A percentile compares a stretch with the other conserved stretches of the same genome.
These are phyloP conservation scores for Penicillium sp. DNA, from an alignment of 2,329 filamentous ascomycete genomes.

Conservation along the genomic window DNA sequence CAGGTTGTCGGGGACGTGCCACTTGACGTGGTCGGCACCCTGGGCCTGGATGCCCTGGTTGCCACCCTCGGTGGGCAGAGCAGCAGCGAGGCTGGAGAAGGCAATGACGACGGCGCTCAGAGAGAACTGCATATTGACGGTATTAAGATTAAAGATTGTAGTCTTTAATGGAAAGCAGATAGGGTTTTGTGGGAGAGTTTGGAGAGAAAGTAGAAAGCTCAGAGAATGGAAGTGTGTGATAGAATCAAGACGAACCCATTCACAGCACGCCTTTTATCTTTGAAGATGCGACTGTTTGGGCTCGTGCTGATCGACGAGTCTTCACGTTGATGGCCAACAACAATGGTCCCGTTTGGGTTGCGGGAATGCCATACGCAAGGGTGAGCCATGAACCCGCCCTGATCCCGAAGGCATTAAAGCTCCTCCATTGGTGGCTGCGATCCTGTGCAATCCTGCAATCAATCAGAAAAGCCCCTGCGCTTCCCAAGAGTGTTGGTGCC, in stretches of 20 bases:
- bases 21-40: constrained; percentile 7
- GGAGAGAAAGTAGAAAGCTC: constrained; percentile 7
- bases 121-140: constrained; percentile 40
- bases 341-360: constrained; percentile 15
- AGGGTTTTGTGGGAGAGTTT: constrained; percentile 8
- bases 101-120: constrained; percentile 31
- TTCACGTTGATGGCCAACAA: constrained; percentile 10
- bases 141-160: constrained; percentile 22
- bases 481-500: constrained; percentile 5
- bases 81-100: constrained; percentile 32
- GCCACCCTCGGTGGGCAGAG: constrained; percentile 21
- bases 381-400: constrained; percentile 3
- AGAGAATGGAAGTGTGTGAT: constrained; percentile 14
- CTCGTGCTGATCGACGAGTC: constrained; percentile 1
- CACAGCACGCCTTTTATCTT: constrained; percentile 23
- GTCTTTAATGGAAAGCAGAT: constrained; percentile 13
- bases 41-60: constrained; percentile 12
- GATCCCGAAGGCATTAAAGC: constrained; percentile 2
- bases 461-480: constrained; percentile 15
- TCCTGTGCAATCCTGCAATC: constrained; percentile 14
- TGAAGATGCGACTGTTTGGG: constrained; percentile 7
- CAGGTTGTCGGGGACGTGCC: constrained; percentile 25
- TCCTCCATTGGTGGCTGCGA: constrained; percentile 12
- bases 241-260: constrained; percentile 3
- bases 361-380: constrained; percentile 24